Conservation (phyloP, 306 rosid species). For the Cyamopsis tetragonoloba region DNA sequence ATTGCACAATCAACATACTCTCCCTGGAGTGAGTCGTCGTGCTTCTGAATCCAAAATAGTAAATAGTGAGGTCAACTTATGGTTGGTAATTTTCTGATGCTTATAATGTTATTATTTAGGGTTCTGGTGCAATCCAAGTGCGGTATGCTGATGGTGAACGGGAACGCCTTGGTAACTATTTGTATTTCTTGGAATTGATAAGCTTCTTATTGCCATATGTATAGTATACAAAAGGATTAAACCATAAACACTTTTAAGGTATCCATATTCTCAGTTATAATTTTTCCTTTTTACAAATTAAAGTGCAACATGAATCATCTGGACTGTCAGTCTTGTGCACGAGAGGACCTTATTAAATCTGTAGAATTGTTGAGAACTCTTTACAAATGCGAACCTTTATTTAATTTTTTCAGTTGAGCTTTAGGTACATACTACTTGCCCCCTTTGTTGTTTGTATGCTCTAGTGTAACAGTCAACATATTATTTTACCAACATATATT, state of each 20-base stretch:
- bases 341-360: not conserved
- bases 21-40: constrained; percentile 84
- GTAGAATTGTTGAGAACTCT: not conserved
- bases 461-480: constrained; percentile 4
- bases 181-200: constrained; percentile 14
- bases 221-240: not conserved
- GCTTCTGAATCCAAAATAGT: constrained; percentile 26
- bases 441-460: constrained; percentile 1
- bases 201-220: constrained; percentile 14
- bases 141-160: constrained; percentile 99
- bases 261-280: not conserved
- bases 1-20: constrained; percentile 89
- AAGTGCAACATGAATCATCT: not conserved
- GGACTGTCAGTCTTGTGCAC: not conserved
- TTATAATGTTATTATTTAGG: constrained; percentile 45
- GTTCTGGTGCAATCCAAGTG: constrained; percentile 92
- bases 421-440: not conserved
- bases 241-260: not conserved
- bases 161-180: constrained; percentile 84
- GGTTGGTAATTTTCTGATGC: constrained; percentile 25
- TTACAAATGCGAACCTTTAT: not conserved
- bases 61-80: constrained; percentile 7
- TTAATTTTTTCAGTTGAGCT: not conserved
- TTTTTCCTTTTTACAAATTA: not conserved
- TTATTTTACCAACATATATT: not conserved